Evolutionary conservation across 257 asterid genomes (phyloP), one percentile per base, ranked within the genome.

Genomic region (Jaltomata sinuosa): DNA sequence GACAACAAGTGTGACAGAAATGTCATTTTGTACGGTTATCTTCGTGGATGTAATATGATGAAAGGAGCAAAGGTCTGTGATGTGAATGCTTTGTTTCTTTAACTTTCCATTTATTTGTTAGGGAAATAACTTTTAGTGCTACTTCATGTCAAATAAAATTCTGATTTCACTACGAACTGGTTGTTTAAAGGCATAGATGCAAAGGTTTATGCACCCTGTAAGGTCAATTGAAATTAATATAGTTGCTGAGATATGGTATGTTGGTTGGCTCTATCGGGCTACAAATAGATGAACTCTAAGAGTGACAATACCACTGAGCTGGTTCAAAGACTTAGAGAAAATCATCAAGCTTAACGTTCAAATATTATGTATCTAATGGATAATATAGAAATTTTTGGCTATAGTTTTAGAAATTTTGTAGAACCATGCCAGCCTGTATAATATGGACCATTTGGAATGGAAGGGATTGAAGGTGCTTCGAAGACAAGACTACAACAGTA

Each of bases 41-140:
- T 97, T 84, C 99, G 98, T 38, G 99, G 99, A 83, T 93, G 99
- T 89, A 97, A 95, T 87, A 85, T 97, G 92, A 95, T 93, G 92
- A 95, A 91, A 86, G 98, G 97, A 86, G 87, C 94, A 69, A 94
- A 92, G 98, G 99, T 95, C 89, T 84, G 68, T 53, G 80, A 61
- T 84, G 50, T 29, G 81, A 59, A 79, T 49, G 81, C 81, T 16
- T 47, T 76, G 25, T 76, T 76, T 47, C 82, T 79, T 64, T 8
- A 10, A 14, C 52, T 52, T 29, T 82, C 19, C 3, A 7, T 82
- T 55, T 47, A 12, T 47, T 12, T 45, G 40, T 36, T 19, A 62
- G 40, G 8, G 21, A 54, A 14, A 9, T 49, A 76, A 27, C 27
- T 53, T 27, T 76, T 47, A 76, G 81, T 47, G 22, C 81, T 47